A percentile compares a stretch with the other conserved stretches of the same genome.
Evolutionary conservation across 805 yeast species (phyloP).

Genomic region (Ogataea ramenticola): DNA sequence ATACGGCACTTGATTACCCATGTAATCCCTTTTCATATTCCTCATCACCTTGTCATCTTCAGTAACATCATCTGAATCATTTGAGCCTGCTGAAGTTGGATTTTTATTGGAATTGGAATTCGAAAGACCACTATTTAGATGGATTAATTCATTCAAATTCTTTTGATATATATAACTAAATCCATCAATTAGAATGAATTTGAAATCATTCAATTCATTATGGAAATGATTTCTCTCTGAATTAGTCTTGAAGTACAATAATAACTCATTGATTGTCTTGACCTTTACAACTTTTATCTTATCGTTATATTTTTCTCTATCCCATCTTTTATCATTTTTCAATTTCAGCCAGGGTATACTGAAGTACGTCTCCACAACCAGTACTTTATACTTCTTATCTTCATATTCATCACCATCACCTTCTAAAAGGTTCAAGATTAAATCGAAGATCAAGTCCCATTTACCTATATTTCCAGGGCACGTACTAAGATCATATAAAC

Average conservation of each 20-base stretch:
- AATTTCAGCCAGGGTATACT: slow-evolving; percentile 22
- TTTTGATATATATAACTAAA: slow-evolving; percentile 19
- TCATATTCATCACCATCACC: background rate
- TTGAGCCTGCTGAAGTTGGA: background rate
- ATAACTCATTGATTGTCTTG: slow-evolving; percentile 14
- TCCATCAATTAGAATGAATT: slow-evolving; percentile 20
- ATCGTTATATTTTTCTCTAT: background rate
- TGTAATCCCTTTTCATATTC: background rate
- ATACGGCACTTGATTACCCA: background rate
- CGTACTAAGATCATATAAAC: background rate
- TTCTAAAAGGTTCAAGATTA: background rate
- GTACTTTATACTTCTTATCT: slow-evolving; percentile 2
- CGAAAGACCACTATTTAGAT: background rate
- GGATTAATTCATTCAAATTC: slow-evolving; percentile 2
- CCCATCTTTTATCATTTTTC: slow-evolving; percentile 4
- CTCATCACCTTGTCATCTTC: background rate
- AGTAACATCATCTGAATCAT: slow-evolving; percentile 6
- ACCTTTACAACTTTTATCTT: slow-evolving; percentile 11
- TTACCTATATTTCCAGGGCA: background rate
- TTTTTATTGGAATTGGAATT: background rate
- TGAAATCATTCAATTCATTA: slow-evolving; percentile 15
- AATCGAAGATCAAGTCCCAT: background rate
- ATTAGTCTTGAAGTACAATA: background rate
- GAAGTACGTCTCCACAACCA: slow-evolving; percentile 10
- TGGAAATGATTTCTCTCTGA: background rate